A percentile compares a stretch with the other conserved stretches of the same genome.
These are phyloP conservation scores for Fusarium austroafricanum DNA, from an alignment of 2,329 filamentous ascomycete species.

Conservation along the genomic window DNA sequence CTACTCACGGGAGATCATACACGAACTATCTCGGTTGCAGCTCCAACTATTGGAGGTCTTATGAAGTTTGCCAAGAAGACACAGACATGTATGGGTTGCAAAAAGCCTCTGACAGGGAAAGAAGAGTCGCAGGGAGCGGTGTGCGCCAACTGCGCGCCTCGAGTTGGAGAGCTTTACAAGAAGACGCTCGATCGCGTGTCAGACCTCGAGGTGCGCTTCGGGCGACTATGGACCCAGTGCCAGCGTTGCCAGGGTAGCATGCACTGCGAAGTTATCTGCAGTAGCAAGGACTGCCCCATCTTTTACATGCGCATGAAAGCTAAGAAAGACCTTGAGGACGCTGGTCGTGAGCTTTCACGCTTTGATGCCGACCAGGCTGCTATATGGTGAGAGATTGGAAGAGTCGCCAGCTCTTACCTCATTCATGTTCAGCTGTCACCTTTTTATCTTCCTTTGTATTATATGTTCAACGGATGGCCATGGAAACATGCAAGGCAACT, in stretches of 20 bases:
- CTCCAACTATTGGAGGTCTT: constrained; percentile 88
- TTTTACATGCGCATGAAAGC: constrained; percentile 99
- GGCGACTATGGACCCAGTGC: constrained; percentile 96
- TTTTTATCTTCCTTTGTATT: constrained; percentile 8
- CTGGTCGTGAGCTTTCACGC: constrained; percentile 85
- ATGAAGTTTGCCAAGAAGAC: constrained; percentile 99
- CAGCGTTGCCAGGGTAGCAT: constrained; percentile 97
- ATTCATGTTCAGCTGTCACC: not conserved
- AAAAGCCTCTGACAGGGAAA: constrained; percentile 87
- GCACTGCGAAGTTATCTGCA: constrained; percentile 98
- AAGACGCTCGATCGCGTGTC: constrained; percentile 89
- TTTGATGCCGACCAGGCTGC: constrained; percentile 89
- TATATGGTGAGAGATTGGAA: constrained; percentile 57
- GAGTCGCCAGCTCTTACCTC: not conserved
- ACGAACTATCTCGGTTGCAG: constrained; percentile 91
- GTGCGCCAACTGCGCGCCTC: constrained; percentile 84
- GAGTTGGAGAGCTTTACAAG: constrained; percentile 92
- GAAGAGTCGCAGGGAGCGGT: constrained; percentile 87
- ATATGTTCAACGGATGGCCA: constrained; percentile 1
- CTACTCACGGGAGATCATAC: constrained; percentile 94
- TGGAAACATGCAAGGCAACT: constrained; percentile 4
- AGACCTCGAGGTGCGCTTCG: constrained; percentile 93
- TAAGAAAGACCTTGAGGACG: constrained; percentile 98
- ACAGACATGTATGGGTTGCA: constrained; percentile 98
- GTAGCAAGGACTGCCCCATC: constrained; percentile 95